phyloP scores from a whole-genome alignment of 805 yeast genomes.

The Ogataea angusta region DNA sequence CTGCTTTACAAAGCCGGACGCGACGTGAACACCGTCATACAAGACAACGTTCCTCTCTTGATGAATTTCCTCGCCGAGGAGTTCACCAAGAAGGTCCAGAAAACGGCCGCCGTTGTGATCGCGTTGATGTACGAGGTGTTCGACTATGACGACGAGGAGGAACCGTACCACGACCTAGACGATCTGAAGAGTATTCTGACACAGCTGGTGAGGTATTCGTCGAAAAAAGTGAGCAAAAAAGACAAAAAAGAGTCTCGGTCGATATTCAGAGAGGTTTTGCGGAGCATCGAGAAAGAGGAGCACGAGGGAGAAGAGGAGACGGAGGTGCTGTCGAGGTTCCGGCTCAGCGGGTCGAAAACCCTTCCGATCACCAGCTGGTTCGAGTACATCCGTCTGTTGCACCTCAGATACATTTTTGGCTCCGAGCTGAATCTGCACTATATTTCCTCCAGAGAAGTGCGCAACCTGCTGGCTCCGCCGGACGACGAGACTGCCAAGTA shows the following conservation, averaged over 20 bases:
- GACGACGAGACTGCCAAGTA: constrained; percentile 10
- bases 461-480: constrained; percentile 23
- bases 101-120: constrained; percentile 53
- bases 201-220: constrained; percentile 46
- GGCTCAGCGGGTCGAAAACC: constrained; percentile 43
- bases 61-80: constrained; percentile 40
- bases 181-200: constrained; percentile 40
- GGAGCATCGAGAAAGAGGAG: constrained; percentile 41
- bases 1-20: constrained; percentile 39
- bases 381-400: constrained; percentile 45
- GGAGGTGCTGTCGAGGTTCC: constrained; percentile 32
- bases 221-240: constrained; percentile 57
- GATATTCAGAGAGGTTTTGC: constrained; percentile 54
- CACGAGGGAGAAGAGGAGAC: constrained; percentile 10
- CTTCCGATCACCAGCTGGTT: constrained; percentile 50
- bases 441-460: constrained; percentile 28
- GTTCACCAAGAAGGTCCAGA: constrained; percentile 41
- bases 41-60: constrained; percentile 39
- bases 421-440: constrained; percentile 50
- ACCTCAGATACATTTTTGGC: constrained; percentile 49
- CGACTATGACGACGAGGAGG: constrained; percentile 33
- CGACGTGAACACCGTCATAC: constrained; percentile 36
- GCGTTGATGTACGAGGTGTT: constrained; percentile 56
- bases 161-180: constrained; percentile 54
- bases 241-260: constrained; percentile 60